These are phyloP conservation scores for Carex parvula DNA, from an alignment of 176 grass and related monocot species.

Conservation along the genomic window DNA sequence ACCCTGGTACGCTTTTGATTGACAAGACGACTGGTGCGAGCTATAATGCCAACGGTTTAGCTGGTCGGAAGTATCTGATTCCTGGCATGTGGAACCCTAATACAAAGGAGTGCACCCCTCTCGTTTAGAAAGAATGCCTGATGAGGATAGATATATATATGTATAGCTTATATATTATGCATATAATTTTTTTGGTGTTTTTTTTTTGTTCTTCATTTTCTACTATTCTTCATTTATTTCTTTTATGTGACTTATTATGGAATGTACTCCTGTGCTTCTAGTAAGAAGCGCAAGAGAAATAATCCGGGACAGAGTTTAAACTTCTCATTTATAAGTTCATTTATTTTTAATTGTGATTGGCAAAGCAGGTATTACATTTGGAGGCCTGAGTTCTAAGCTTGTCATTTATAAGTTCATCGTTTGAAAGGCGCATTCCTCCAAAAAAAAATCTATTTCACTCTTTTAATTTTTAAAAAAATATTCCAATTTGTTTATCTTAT, in stretches of 20 bases:
- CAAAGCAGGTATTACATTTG: neutral
- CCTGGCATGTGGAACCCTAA: conserved; percentile 84
- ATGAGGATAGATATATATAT: neutral
- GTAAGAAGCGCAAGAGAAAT: neutral
- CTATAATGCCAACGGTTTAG: conserved; percentile 70
- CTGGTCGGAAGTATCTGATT: conserved; percentile 61
- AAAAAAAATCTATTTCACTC: neutral
- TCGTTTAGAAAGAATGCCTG: conserved; percentile 39
- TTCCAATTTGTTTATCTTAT: neutral
- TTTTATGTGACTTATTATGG: neutral
- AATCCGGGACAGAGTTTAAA: neutral
- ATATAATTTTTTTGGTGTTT: neutral
- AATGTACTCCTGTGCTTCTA: neutral
- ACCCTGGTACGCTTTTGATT: conserved; percentile 53
- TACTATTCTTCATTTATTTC: neutral
- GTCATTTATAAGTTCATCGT: neutral
- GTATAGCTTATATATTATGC: neutral
- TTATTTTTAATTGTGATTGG: neutral
- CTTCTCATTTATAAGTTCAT: neutral
- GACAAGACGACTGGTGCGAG: conserved; percentile 58
- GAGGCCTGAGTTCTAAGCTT: neutral
- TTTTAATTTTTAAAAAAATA: neutral
- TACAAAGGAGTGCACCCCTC: conserved; percentile 54
- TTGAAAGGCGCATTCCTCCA: neutral
- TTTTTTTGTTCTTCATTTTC: neutral